phyloP scores from a whole-genome alignment of 495 filamentous ascomycete genomes.

The Tuber umbilicatum region DNA sequence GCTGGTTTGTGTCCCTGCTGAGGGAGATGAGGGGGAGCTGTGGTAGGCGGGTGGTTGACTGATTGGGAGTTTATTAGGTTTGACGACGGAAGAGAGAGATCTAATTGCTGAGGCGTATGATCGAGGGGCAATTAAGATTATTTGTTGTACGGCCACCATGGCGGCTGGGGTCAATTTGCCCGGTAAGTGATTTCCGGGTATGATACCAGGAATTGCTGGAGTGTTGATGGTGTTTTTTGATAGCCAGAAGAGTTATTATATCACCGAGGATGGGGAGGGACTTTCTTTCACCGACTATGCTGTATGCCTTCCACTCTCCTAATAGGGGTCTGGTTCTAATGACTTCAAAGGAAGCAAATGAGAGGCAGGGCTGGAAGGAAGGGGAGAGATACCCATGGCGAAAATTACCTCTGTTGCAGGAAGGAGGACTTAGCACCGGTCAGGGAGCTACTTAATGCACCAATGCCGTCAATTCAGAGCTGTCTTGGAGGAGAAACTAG shows the following conservation, averaged over 20 bases:
- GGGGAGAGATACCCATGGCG: constrained; percentile 72
- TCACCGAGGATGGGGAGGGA: constrained; percentile 74
- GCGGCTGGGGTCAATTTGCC: constrained; percentile 78
- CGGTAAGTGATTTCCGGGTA: neutral
- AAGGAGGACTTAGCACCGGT: constrained; percentile 63
- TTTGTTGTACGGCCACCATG: constrained; percentile 75
- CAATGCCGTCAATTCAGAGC: constrained; percentile 64
- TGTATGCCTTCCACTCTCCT: constrained; percentile 47
- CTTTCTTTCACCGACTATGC: constrained; percentile 67
- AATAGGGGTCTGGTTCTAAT: constrained; percentile 19
- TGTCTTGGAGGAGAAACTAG: constrained; percentile 62
- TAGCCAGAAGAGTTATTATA: constrained; percentile 68
- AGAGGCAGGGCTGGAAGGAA: constrained; percentile 75
- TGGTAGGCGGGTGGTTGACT: neutral
- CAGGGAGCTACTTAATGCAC: constrained; percentile 63
- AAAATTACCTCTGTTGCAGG: constrained; percentile 72
- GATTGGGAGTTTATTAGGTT: constrained; percentile 44
- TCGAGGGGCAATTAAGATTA: constrained; percentile 59
- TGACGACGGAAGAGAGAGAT: constrained; percentile 75
- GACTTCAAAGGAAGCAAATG: constrained; percentile 63
- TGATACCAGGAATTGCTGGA: neutral
- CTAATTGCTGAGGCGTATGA: constrained; percentile 68
- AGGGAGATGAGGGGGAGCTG: neutral
- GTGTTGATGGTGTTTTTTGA: neutral
- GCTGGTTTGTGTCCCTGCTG: neutral